Conservation (phyloP, 352 stramenopile species). For the Phytophthora cryptogea region DNA sequence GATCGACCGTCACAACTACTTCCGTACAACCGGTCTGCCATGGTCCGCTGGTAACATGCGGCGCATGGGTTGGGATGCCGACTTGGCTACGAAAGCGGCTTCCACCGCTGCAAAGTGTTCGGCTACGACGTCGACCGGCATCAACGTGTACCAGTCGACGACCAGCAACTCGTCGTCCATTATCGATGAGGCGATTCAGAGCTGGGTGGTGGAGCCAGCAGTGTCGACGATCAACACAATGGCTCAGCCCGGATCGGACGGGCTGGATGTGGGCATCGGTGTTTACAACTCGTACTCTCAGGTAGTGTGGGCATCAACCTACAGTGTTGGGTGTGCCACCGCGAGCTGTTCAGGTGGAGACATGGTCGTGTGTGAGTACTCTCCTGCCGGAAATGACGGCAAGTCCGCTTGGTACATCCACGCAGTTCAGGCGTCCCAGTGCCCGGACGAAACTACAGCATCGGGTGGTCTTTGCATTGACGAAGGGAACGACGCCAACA, state of each 20-base stretch:
- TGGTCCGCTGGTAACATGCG: conserved; percentile 72
- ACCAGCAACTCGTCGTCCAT: conserved; percentile 29
- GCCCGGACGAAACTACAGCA: conserved; percentile 50
- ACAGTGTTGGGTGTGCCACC: conserved; percentile 61
- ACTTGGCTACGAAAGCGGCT: conserved; percentile 44
- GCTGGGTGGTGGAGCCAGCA: conserved; percentile 63
- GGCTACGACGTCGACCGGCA: conserved; percentile 33
- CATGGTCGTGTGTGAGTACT: conserved; percentile 69
- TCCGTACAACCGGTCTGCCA: conserved; percentile 68
- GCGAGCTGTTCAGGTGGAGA: conserved; percentile 44
- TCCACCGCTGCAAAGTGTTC: conserved; percentile 46
- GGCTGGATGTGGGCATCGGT: conserved; percentile 54
- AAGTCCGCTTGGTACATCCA: conserved; percentile 66
- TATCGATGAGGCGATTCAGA: conserved; percentile 59
- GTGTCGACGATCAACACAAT: conserved; percentile 54
- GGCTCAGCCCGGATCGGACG: conserved; percentile 39
- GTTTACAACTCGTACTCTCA: conserved; percentile 82
- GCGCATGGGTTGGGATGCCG: conserved; percentile 60
- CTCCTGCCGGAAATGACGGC: conserved; percentile 54
- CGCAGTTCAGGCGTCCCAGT: conserved; percentile 46
- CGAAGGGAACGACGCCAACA: conserved; percentile 50
- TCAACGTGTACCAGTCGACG: conserved; percentile 57
- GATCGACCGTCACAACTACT: conserved; percentile 79
- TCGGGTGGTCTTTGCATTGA: conserved; percentile 55
- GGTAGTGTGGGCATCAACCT: conserved; percentile 67